Evolutionary conservation across 768 basidiomycete species (phyloP).

Genomic region (Boletus reticulatus): DNA sequence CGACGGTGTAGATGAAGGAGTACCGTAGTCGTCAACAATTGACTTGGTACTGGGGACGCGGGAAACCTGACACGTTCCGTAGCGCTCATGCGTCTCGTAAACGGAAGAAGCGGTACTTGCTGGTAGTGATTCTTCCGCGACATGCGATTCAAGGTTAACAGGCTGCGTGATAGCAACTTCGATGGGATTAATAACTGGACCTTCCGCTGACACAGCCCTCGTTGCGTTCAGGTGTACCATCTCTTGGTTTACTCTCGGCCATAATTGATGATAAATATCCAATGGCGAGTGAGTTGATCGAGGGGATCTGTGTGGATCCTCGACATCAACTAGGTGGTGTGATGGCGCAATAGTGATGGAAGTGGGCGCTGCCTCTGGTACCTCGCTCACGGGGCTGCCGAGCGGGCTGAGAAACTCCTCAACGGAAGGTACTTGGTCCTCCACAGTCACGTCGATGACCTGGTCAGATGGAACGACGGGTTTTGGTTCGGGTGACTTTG

Average conservation of each 20-base stretch:
- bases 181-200: background rate
- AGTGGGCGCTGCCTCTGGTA: background rate
- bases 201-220: background rate
- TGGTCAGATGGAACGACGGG: background rate
- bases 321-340: slow-evolving; percentile 9
- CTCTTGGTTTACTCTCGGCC: slow-evolving; percentile 39
- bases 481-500: background rate
- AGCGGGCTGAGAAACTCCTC: slow-evolving; percentile 28
- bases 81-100: background rate
- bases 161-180: background rate
- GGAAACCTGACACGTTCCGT: background rate
- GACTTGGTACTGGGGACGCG: slow-evolving; percentile 18
- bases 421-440: background rate
- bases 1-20: slow-evolving; percentile 12
- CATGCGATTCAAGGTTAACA: slow-evolving; percentile 23
- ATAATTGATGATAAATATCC: slow-evolving; percentile 28
- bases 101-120: slow-evolving; percentile 20
- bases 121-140: slow-evolving; percentile 31
- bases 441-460: background rate
- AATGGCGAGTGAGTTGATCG: slow-evolving; percentile 2
- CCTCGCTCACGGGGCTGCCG: slow-evolving; percentile 16
- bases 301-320: slow-evolving; percentile 7
- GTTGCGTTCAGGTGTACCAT: slow-evolving; percentile 31
- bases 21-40: slow-evolving; percentile 31
- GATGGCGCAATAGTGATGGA: background rate